Evolutionary conservation across 2,329 filamentous ascomycete genomes (phyloP).

Genomic region (Ophiostoma novo-ulmi): DNA sequence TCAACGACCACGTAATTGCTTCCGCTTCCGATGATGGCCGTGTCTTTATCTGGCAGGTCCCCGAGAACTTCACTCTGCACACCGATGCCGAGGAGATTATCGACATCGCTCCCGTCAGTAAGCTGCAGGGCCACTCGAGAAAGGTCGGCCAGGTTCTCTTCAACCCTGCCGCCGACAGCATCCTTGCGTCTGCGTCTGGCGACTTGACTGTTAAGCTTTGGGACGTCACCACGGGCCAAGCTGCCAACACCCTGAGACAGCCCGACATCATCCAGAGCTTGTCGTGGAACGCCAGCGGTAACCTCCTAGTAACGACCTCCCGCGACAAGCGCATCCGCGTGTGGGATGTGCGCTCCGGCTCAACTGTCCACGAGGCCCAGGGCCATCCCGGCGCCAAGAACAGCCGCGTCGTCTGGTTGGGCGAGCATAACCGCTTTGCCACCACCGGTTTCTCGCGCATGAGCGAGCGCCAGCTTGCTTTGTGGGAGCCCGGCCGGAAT

Average conservation of each 20-base stretch:
- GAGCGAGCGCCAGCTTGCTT: conserved; percentile 92
- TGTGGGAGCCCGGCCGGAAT: conserved; percentile 86
- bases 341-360: conserved; percentile 95
- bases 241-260: conserved; percentile 73
- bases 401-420: conserved; percentile 94
- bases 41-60: conserved; percentile 94
- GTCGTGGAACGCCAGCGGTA: conserved; percentile 89
- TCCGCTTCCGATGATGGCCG: conserved; percentile 96
- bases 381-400: conserved; percentile 95
- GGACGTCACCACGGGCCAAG: conserved; percentile 77
- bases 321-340: conserved; percentile 97
- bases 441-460: conserved; percentile 97
- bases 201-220: conserved; percentile 94
- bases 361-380: conserved; percentile 72
- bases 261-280: conserved; percentile 90
- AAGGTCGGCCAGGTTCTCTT: conserved; percentile 98
- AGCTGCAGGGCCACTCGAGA: conserved; percentile 81
- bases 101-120: conserved; percentile 75
- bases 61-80: conserved; percentile 76
- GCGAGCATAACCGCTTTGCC: conserved; percentile 90
- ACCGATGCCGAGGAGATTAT: conserved; percentile 78
- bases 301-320: conserved; percentile 83
- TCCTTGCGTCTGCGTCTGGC: conserved; percentile 90
- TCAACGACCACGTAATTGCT: conserved; percentile 87
- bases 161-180: conserved; percentile 92